Percentiles rank a stretch among this genome's conserved stretches.
Evolutionary conservation across 2,329 filamentous ascomycete species (phyloP).

Genomic region (Parafenestella ontariensis): DNA sequence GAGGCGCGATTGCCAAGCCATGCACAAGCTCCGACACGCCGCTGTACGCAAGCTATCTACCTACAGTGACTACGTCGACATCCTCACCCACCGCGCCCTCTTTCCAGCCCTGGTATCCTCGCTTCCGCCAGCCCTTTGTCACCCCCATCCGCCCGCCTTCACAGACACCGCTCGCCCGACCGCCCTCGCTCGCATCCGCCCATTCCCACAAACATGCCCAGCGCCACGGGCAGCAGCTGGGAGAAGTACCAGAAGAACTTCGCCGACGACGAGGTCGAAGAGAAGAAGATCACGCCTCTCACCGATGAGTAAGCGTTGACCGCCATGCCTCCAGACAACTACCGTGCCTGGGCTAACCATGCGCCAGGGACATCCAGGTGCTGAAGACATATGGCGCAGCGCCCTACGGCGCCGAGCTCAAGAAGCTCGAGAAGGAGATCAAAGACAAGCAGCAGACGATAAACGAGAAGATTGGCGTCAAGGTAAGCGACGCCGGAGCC

Average conservation of each 20-base stretch:
- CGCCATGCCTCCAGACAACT: not conserved
- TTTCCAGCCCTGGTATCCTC: not conserved
- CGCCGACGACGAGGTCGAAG: constrained; percentile 93
- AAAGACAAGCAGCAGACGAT: constrained; percentile 98
- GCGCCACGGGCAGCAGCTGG: constrained; percentile 92
- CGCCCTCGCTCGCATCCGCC: constrained; percentile 5
- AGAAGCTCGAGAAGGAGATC: constrained; percentile 99
- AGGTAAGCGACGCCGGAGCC: constrained; percentile 14
- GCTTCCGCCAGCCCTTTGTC: not conserved
- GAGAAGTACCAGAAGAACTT: constrained; percentile 99
- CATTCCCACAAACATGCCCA: constrained; percentile 71
- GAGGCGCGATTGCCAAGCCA: constrained; percentile 25
- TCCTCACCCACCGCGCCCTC: not conserved
- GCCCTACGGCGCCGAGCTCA: constrained; percentile 89
- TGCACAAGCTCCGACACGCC: constrained; percentile 13
- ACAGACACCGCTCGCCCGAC: not conserved
- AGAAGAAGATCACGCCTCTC: constrained; percentile 99
- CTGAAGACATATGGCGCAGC: constrained; percentile 98
- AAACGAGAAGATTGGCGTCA: constrained; percentile 89
- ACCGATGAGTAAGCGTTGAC: constrained; percentile 79
- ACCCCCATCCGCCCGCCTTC: not conserved
- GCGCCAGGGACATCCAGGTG: constrained; percentile 90
- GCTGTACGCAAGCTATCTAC: not conserved
- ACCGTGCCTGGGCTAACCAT: constrained; percentile 37
- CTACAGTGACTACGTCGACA: not conserved